Evolutionary conservation across 116 monocot genomes (phyloP), one percentile per base, ranked within the genome.

Genomic region (Trichopus zeylanicus): DNA sequence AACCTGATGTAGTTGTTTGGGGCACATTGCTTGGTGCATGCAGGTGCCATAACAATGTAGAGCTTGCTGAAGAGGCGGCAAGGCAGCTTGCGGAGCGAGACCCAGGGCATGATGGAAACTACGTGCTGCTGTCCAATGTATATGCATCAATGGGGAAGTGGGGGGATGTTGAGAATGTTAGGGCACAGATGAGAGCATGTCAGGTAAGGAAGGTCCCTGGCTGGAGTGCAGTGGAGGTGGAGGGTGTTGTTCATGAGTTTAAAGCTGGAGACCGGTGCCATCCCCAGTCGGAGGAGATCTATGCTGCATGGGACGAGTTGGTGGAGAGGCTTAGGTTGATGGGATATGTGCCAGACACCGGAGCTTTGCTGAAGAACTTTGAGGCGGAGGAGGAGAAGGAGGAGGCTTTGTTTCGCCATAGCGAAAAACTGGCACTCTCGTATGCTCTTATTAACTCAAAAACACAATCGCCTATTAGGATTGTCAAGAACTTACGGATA

Each of bases 71-170:
- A 54, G 33, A 53, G 16, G 80, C 77, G 9, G 73, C 80, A 6
- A 1, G 7, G 2, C 61, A 38, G 34, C 67, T 80, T 20, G 7
- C 65, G 0, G 57, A 62, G 22, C 51, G 71, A 24, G 80, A 73
- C 31, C 64, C 80, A 10, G 26, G 25, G 2, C 67, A 74, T 29
- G 71, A 70, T 27, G 76, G 76, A 18, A 63, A 71, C 46, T 77
- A 80, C 34, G 68, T 85, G 8, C 65, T 85, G 8, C 71, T 85
- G 5, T 85, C 80, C 2, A 85, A 85, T 35, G 61, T 55, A 10
- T 80, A 74, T 35, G 80, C 85, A 26, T 57, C 61, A 12, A 20
- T 46, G 3, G 65, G 57, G 33, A 73, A 49, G 31, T 80, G 80
- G 80, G 53, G 53, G 7, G 62, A 68, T 23, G 77, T 80, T 13